These are phyloP conservation scores for Puccinia coronata DNA, from an alignment of 1,284 basidiomycete species.

Conservation along the genomic window DNA sequence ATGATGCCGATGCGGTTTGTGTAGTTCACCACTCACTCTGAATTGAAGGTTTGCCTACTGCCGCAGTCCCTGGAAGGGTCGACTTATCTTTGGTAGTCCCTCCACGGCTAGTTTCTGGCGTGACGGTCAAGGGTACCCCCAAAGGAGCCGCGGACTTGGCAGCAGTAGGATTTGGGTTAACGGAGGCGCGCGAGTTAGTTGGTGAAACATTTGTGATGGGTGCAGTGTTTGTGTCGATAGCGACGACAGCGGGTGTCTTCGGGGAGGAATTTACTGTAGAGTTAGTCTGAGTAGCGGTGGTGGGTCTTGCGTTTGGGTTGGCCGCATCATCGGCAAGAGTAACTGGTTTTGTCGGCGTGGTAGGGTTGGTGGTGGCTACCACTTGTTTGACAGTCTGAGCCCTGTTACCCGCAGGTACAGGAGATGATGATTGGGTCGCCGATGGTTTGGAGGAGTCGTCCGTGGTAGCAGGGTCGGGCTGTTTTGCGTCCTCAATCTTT, in stretches of 20 bases:
- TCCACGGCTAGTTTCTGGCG: background rate
- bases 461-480: background rate
- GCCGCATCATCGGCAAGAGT: background rate
- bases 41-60: background rate
- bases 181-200: background rate
- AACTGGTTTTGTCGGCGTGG: background rate
- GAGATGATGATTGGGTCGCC: background rate
- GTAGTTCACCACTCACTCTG: background rate
- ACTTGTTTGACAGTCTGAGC: background rate
- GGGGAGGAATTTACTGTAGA: background rate
- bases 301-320: background rate
- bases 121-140: background rate
- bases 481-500: background rate
- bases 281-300: background rate
- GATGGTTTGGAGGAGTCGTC: background rate
- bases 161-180: background rate
- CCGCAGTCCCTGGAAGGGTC: background rate
- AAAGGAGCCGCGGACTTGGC: background rate
- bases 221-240: slow-evolving; percentile 3
- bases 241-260: slow-evolving; percentile 1
- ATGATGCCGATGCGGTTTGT: background rate
- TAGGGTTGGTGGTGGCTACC: background rate
- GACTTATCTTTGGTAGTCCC: background rate
- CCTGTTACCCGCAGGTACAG: background rate
- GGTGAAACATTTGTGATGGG: background rate